Conservation (phyloP, 139 green algal species). For the Tetradesmus obliquus region DNA sequence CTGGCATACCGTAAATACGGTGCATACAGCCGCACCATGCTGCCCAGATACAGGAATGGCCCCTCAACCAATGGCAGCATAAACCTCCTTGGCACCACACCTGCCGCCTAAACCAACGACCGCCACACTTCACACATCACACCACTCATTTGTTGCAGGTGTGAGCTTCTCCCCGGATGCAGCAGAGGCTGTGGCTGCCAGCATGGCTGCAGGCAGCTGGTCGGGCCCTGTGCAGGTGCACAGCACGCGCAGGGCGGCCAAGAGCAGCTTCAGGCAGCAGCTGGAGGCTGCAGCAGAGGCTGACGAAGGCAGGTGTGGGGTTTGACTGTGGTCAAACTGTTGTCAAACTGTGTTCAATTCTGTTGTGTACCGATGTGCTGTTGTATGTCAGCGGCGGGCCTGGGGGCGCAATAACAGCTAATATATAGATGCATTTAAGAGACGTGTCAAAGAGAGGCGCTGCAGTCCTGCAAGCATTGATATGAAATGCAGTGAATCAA, state of each 20-base stretch:
- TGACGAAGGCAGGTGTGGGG: constrained; percentile 27
- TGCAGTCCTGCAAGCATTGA: background rate
- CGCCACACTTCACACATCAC: too few species aligned
- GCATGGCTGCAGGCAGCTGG: constrained; percentile 54
- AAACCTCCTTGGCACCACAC: too few species aligned
- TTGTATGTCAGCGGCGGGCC: too few species aligned
- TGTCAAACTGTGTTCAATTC: background rate
- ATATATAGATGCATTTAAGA: too few species aligned
- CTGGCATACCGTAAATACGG: too few species aligned
- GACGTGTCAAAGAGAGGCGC: background rate
- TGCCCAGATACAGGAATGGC: too few species aligned
- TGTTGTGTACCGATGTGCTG: too few species aligned
- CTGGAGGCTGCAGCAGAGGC: constrained; percentile 55
- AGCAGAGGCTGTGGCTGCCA: background rate
- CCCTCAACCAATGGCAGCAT: too few species aligned
- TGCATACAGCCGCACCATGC: too few species aligned
- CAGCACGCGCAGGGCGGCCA: constrained; percentile 27
- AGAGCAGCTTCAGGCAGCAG: constrained; percentile 59
- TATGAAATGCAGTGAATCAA: background rate
- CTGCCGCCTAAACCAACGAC: too few species aligned
- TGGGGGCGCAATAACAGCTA: background rate
- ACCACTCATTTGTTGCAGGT: background rate
- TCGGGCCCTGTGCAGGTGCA: constrained; percentile 64
- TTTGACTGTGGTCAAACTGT: background rate
- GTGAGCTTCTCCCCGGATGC: constrained; percentile 13